These are phyloP conservation scores for Tolypocladium inflatum DNA, from an alignment of 2,329 filamentous ascomycete species.

Conservation along the genomic window DNA sequence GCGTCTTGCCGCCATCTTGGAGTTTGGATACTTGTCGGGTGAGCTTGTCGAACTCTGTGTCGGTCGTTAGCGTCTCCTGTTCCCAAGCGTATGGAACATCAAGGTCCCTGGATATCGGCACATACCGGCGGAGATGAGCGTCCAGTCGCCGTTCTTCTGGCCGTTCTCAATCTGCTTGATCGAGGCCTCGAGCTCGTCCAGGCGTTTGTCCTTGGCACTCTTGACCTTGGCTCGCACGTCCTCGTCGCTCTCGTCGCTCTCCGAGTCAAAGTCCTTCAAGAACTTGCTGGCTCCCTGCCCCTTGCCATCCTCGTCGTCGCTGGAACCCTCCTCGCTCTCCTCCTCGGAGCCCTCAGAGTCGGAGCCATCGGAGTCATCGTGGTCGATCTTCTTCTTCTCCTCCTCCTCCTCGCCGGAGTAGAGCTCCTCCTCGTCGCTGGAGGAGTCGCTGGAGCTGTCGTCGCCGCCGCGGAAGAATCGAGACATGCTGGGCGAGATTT, in stretches of 20 bases:
- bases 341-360: constrained; percentile 36
- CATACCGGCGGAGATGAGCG: constrained; percentile 79
- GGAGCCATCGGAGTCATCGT: constrained; percentile 21
- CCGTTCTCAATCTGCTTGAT: constrained; percentile 93
- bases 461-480: constrained; percentile 88
- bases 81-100: neutral
- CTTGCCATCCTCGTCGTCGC: constrained; percentile 56
- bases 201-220: constrained; percentile 95
- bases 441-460: constrained; percentile 92
- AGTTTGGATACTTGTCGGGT: constrained; percentile 80
- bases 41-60: constrained; percentile 83
- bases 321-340: constrained; percentile 44
- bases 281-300: constrained; percentile 71
- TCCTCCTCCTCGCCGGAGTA: constrained; percentile 49
- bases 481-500: constrained; percentile 59
- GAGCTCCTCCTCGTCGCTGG: constrained; percentile 93
- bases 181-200: constrained; percentile 85
- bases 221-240: constrained; percentile 82
- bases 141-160: constrained; percentile 96
- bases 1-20: constrained; percentile 64
- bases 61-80: constrained; percentile 3
- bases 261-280: constrained; percentile 64
- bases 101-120: neutral
- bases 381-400: constrained; percentile 34
- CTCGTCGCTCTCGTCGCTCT: constrained; percentile 80